Percentiles rank a stretch among this genome's conserved stretches.
Conservation (phyloP, 176 grass and related monocot species). For the Carex littledalei region DNA sequence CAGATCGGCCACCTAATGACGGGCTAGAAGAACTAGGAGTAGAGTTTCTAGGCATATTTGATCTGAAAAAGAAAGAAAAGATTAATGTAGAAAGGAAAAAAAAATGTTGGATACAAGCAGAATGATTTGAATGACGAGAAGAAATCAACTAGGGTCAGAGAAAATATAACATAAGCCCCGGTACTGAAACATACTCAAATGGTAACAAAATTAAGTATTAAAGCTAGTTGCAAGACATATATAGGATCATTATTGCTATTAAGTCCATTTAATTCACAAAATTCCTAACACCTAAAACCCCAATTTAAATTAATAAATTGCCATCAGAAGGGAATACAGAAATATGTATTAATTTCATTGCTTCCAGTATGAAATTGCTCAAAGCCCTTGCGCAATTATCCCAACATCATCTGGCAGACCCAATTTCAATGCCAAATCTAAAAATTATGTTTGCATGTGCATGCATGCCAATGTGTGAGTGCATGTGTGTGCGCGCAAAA, state of each 20-base stretch:
- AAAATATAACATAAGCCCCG: neutral
- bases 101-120: neutral
- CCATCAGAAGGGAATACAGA: slow-evolving; percentile 40
- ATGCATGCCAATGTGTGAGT: neutral
- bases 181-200: neutral
- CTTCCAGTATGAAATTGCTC: slow-evolving; percentile 44
- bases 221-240: neutral
- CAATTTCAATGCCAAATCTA: neutral
- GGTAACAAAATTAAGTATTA: neutral
- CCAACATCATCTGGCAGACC: slow-evolving; percentile 45
- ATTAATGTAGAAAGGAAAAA: neutral
- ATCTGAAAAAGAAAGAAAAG: neutral
- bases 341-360: slow-evolving; percentile 36
- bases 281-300: neutral
- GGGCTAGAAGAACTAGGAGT: slow-evolving; percentile 13
- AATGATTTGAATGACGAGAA: neutral
- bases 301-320: neutral
- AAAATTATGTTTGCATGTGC: neutral
- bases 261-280: neutral
- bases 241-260: neutral
- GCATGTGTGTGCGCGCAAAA: neutral
- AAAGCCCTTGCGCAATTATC: slow-evolving; percentile 69
- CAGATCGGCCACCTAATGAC: neutral
- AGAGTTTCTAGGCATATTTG: slow-evolving; percentile 12
- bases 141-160: neutral